These are phyloP conservation scores for Lomentospora prolificans DNA, from an alignment of 2,329 filamentous ascomycete species.

Conservation along the genomic window DNA sequence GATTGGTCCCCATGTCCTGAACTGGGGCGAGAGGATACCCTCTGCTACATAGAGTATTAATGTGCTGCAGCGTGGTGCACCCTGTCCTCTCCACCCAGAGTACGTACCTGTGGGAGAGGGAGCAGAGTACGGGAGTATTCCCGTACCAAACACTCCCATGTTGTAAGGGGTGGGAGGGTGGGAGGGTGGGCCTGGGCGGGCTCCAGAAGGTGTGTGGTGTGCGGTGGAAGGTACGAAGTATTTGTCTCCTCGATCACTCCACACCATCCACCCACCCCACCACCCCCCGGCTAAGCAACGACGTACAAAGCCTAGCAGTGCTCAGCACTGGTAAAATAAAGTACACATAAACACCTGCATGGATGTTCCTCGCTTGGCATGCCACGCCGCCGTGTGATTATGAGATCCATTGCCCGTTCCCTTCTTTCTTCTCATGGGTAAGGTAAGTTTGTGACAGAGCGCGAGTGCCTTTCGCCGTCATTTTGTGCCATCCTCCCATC, in stretches of 20 bases:
- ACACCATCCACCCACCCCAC: constrained; percentile 7
- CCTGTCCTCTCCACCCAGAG: background rate
- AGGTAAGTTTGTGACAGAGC: constrained; percentile 15
- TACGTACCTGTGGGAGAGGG: background rate
- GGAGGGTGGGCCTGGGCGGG: background rate
- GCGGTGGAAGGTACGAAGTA: background rate
- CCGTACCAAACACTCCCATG: background rate
- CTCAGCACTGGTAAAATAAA: constrained; percentile 10
- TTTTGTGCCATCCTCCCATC: constrained; percentile 9
- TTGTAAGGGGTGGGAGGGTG: background rate
- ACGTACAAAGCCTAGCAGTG: constrained; percentile 3
- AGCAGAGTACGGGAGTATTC: background rate
- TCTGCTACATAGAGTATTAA: background rate
- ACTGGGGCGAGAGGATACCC: background rate
- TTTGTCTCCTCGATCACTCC: constrained; percentile 1
- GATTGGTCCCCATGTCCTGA: background rate
- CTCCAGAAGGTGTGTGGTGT: background rate
- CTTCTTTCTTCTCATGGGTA: constrained; percentile 14
- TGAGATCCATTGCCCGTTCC: constrained; percentile 11
- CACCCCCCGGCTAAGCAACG: constrained; percentile 4
- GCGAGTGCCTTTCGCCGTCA: constrained; percentile 8
- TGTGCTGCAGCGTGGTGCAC: background rate
- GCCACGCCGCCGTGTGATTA: constrained; percentile 6
- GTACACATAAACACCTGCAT: constrained; percentile 7
- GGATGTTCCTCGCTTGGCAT: constrained; percentile 10